phyloP scores from a whole-genome alignment of 176 grass and related monocot genomes.

The Sorghum bicolor region Sorghum_bicolor_NCBIv3 NC_012870.2:18731001-18731500 shows the following conservation, averaged over 20 bases:
- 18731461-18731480: slow-evolving; percentile 18
- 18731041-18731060: neutral
- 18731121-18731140: neutral
- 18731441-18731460: slow-evolving; percentile 84
- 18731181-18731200: neutral
- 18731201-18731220: neutral
- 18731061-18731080: neutral
- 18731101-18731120: neutral
- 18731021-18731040: slow-evolving; percentile 3
- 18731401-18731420: slow-evolving; percentile 33
- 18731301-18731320: neutral
- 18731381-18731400: slow-evolving; percentile 48
- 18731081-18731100: neutral
- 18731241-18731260: slow-evolving; percentile 12
- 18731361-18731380: slow-evolving; percentile 11
- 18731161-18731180: neutral
- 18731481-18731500: slow-evolving; percentile 16
- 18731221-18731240: neutral
- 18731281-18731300: neutral
- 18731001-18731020: neutral
- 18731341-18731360: slow-evolving; percentile 10
- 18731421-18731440: slow-evolving; percentile 78
- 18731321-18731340: slow-evolving; percentile 8
- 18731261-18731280: neutral
- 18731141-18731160: neutral